Conservation (phyloP, 139 green algal genomes). For the Ostreobium quekettii region DNA sequence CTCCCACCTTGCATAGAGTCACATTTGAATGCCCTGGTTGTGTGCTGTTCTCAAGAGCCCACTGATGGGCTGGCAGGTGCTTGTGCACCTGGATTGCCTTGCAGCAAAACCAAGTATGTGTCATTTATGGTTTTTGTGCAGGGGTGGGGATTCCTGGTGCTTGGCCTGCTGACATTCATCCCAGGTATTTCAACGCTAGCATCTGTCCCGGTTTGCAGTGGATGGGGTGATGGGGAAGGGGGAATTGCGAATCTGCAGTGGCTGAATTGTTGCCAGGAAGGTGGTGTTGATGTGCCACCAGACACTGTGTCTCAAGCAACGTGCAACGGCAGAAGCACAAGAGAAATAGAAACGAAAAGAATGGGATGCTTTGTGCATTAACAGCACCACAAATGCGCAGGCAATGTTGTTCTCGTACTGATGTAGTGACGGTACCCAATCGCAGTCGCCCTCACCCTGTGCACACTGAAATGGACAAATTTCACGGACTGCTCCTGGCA, state of each 20-base stretch:
- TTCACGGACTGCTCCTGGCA: too few species aligned
- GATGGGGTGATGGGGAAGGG: too few species aligned
- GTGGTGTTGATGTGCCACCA: background rate
- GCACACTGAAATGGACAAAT: too few species aligned
- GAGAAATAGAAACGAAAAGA: too few species aligned
- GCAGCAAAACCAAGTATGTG: background rate
- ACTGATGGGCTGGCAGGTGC: background rate
- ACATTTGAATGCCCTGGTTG: background rate
- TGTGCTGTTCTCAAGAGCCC: background rate
- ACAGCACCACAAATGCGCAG: too few species aligned
- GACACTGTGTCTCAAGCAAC: background rate
- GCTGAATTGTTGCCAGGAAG: too few species aligned
- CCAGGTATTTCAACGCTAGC: constrained; percentile 1
- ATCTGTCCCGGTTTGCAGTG: background rate
- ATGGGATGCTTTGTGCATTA: too few species aligned
- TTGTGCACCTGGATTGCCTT: background rate
- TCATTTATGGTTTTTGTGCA: constrained; percentile 1
- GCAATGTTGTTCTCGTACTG: too few species aligned
- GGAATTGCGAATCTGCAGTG: too few species aligned
- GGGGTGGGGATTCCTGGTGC: constrained; percentile 13
- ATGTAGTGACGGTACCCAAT: too few species aligned
- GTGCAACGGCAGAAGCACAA: too few species aligned
- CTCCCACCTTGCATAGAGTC: background rate
- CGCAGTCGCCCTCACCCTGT: too few species aligned
- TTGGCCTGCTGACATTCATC: constrained; percentile 14